Evolutionary conservation across 345 rosid genomes (phyloP).

Genomic region (Pelargonium nanum): DNA sequence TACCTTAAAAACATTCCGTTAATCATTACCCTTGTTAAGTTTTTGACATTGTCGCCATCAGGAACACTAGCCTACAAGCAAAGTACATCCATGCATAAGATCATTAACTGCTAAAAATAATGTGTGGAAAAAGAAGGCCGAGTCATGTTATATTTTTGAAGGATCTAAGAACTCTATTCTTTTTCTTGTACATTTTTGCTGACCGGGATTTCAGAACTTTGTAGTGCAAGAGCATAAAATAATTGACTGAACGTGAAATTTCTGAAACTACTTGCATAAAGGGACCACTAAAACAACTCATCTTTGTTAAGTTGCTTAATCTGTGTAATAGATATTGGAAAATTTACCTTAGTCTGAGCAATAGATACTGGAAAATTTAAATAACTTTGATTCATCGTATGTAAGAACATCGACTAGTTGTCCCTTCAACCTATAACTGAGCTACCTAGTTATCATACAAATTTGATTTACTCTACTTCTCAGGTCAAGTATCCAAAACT

Average conservation of each 20-base stretch:
- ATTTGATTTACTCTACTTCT: neutral
- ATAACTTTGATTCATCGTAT: too few species aligned
- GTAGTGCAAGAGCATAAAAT: neutral
- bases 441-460: neutral
- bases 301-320: neutral
- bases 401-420: too few species aligned
- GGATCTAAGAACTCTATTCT: neutral
- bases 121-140: neutral
- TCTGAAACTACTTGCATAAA: neutral
- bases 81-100: constrained; percentile 14
- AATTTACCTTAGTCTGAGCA: neutral
- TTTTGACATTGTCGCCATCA: constrained; percentile 66
- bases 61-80: constrained; percentile 80
- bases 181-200: neutral
- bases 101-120: constrained; percentile 3
- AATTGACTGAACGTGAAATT: neutral
- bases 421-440: neutral
- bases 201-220: neutral
- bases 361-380: neutral
- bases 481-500: neutral
- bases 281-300: neutral
- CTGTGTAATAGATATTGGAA: neutral
- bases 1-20: constrained; percentile 90
- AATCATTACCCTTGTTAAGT: constrained; percentile 62
- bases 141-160: too few species aligned